Base-by-base conservation (phyloP, 306 rosid species). In the Quercus gilva region DNA sequence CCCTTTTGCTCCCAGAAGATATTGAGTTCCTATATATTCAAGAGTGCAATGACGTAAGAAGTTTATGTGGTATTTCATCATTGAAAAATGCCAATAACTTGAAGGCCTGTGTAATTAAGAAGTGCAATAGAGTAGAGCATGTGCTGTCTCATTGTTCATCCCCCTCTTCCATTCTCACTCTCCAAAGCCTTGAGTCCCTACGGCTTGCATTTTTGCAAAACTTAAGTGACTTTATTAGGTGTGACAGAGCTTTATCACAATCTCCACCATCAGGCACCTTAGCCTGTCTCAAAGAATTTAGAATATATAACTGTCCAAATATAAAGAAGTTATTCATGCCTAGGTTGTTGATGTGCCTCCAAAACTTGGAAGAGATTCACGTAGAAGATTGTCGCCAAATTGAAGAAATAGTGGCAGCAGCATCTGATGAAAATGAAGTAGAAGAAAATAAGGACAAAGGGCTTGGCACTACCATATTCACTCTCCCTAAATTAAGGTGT, bases 1-100 rank as follows among this genome's bases (percentile, higher is more conserved):
- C 33, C 29, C 31, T 79, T 26, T 25, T 79, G 25, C 73, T 81
- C 31, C 80, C 80, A 31, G 19, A 8, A 14, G 77, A 81, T 28
- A 33, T 75, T 11, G 55, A 52, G 17, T 31, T 18, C 49, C 21
- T 81, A 4, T 4, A 21, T 10, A 26, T 76, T 49, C 13, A 21
- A 4, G 49, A 33, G 23, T 75, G 80, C 53, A 35, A 81, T 20
- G 65, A 43, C 11, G 4, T 26, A 0, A 3, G 9, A n/a, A 43
- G 80, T 20, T 23, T 81, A 15, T 81, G 80, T 3, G 64, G 71
- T 61, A 56, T 78, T 45, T 5, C 52, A 14, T 70, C 76, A 3
- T 19, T 45, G 71, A n/a, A 11, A 3, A 59, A 26, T 29, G 61
- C 59, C 25, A 43, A 31, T 45, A 25, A 71, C 51, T 49, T 59